phyloP scores from a whole-genome alignment of 176 grass and related monocot species.

The Triticum aestivum region DNA sequence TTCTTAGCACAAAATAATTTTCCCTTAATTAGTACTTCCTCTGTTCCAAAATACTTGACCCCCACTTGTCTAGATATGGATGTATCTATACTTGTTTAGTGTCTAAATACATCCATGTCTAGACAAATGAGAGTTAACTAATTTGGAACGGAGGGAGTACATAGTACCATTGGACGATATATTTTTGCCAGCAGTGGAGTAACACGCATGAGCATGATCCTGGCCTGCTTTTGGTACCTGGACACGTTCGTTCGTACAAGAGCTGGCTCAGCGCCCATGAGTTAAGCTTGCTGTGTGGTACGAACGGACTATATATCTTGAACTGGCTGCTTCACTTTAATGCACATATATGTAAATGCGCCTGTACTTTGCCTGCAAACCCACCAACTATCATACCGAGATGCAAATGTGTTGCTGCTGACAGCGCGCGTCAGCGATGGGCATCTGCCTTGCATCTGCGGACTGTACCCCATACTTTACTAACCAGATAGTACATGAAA shows the following conservation, averaged over 20 bases:
- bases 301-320: background rate
- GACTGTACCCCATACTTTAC: background rate
- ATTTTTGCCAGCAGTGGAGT: background rate
- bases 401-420: background rate
- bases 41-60: too few relatives aligned
- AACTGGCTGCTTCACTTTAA: background rate
- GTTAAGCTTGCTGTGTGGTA: background rate
- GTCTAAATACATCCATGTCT: too few relatives aligned
- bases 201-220: background rate
- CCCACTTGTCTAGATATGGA: too few relatives aligned
- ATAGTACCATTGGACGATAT: background rate
- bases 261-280: background rate
- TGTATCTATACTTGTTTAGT: too few relatives aligned
- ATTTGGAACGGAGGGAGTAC: too few relatives aligned
- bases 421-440: background rate
- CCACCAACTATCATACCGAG: background rate
- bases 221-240: background rate
- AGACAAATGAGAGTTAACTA: too few relatives aligned
- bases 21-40: background rate
- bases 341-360: background rate
- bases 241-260: background rate
- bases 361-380: background rate
- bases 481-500: constrained; percentile 32
- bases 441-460: background rate
- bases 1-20: background rate